These are phyloP conservation scores for Termitomyces sp. DNA, from an alignment of 768 basidiomycete species.

Conservation along the genomic window DNA sequence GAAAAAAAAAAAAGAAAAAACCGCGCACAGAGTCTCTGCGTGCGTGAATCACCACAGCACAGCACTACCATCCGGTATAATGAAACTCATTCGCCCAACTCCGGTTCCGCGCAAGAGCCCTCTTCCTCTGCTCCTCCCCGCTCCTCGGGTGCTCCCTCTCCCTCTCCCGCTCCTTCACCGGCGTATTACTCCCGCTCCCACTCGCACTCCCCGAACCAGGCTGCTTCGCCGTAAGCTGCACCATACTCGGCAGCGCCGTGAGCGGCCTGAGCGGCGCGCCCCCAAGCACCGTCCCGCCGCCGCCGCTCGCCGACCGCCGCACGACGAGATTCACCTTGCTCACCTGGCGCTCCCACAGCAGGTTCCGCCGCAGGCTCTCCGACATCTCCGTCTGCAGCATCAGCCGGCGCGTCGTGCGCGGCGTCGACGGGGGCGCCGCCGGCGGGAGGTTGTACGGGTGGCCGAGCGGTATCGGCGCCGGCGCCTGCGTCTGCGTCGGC, in stretches of 20 bases:
- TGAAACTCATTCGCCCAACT: slow-evolving; percentile 68
- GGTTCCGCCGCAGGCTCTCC: slow-evolving; percentile 74
- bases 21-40: too few species aligned
- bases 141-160: too few species aligned
- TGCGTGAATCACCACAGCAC: too few species aligned
- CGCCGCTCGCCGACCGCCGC: slow-evolving; percentile 24
- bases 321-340: slow-evolving; percentile 40
- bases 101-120: slow-evolving; percentile 51
- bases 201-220: slow-evolving; percentile 4
- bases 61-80: slow-evolving; percentile 50
- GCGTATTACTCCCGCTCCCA: background rate
- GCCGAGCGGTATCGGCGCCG: slow-evolving; percentile 40
- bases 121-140: slow-evolving; percentile 36
- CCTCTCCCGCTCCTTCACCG: slow-evolving; percentile 17
- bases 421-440: slow-evolving; percentile 64
- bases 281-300: slow-evolving; percentile 14
- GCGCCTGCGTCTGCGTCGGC: too few species aligned
- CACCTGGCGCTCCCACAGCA: slow-evolving; percentile 77
- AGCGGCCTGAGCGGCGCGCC: slow-evolving; percentile 23
- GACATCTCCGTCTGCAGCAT: slow-evolving; percentile 86
- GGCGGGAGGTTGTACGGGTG: slow-evolving; percentile 74
- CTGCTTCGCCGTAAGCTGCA: slow-evolving; percentile 34
- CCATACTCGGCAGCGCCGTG: slow-evolving; percentile 31
- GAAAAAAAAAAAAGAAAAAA: slow-evolving; percentile 1
- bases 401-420: slow-evolving; percentile 75